Evolutionary conservation across 257 asterid genomes (phyloP).

Genomic region (Marsdenia floribunda): DNA sequence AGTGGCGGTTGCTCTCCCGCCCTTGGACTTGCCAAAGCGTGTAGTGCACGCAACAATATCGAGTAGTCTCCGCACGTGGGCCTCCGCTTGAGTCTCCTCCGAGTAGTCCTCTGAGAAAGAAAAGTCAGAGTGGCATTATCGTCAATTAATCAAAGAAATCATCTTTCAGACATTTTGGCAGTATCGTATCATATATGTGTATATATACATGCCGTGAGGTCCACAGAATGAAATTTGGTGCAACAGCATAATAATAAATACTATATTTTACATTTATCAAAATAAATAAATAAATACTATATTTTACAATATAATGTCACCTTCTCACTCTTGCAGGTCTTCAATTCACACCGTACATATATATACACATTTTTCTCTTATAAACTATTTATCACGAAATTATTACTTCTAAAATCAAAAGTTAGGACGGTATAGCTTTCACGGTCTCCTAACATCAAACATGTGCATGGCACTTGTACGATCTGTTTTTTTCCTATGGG

Average conservation of each 20-base stretch:
- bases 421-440: too few species aligned
- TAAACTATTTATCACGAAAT: too few species aligned
- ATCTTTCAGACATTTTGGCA: slow-evolving; percentile 4
- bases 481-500: too few species aligned
- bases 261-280: too few species aligned
- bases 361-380: too few species aligned
- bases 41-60: slow-evolving; percentile 96
- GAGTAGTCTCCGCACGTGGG: slow-evolving; percentile 91
- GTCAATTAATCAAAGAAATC: slow-evolving; percentile 27
- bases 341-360: too few species aligned
- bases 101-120: slow-evolving; percentile 67
- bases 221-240: neutral
- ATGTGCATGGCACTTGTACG: too few species aligned
- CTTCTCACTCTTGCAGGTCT: too few species aligned
- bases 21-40: slow-evolving; percentile 74
- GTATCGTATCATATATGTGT: neutral
- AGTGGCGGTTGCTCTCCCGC: slow-evolving; percentile 24
- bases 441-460: too few species aligned
- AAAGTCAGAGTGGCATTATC: slow-evolving; percentile 34
- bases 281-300: too few species aligned
- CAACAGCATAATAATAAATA: neutral
- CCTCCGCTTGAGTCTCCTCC: slow-evolving; percentile 61
- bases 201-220: neutral
- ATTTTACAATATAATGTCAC: too few species aligned
- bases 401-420: too few species aligned